phyloP scores from a whole-genome alignment of 1,284 basidiomycete species.

The Naganishia albida region DNA sequence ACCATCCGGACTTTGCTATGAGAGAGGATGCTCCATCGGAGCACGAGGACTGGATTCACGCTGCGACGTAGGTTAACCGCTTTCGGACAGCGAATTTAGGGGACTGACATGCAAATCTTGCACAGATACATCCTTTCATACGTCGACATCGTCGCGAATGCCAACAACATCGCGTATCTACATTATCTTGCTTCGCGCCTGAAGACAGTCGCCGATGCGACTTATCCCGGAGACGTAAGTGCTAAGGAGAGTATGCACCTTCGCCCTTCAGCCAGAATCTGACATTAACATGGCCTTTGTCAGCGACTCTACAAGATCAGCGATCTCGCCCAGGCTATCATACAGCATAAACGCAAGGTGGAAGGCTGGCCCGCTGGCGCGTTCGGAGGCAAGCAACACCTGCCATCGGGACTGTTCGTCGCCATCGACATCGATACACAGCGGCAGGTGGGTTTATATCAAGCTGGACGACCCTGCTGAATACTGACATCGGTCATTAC shows the following conservation, averaged over 20 bases:
- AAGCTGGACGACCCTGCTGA: neutral
- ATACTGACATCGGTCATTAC: neutral
- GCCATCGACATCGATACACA: slow-evolving; percentile 32
- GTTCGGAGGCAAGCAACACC: slow-evolving; percentile 75
- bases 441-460: slow-evolving; percentile 6
- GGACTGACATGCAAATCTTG: neutral
- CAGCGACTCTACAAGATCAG: slow-evolving; percentile 86
- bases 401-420: slow-evolving; percentile 77
- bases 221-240: slow-evolving; percentile 30
- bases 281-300: neutral
- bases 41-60: neutral
- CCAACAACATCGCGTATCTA: slow-evolving; percentile 78
- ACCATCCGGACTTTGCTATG: slow-evolving; percentile 83
- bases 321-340: slow-evolving; percentile 84
- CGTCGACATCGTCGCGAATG: slow-evolving; percentile 69
- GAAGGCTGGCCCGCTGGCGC: slow-evolving; percentile 75
- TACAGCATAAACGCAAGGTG: slow-evolving; percentile 67
- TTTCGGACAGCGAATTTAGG: slow-evolving; percentile 6
- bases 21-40: slow-evolving; percentile 56
- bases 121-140: slow-evolving; percentile 85
- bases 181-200: slow-evolving; percentile 78
- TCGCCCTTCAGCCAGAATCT: neutral
- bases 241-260: neutral
- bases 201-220: slow-evolving; percentile 80
- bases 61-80: slow-evolving; percentile 28